A percentile compares a stretch with the other conserved stretches of the same genome.
phyloP scores from a whole-genome alignment of 2,329 filamentous ascomycete genomes.

The Ciborinia camelliae region DNA sequence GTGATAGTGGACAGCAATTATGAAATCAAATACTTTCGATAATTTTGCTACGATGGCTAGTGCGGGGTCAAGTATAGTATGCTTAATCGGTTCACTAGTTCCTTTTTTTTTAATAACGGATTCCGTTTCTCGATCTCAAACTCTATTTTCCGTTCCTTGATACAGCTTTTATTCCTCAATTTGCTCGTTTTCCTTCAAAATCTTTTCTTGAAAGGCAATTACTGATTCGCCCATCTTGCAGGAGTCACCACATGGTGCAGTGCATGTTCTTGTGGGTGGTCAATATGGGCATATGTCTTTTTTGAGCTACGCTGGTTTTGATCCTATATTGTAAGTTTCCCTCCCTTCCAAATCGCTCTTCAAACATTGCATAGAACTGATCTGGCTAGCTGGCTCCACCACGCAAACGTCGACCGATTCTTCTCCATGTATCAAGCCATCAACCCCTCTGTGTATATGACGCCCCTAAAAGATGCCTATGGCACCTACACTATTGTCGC shows the following conservation, averaged over 20 bases:
- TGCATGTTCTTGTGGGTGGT: slow-evolving; percentile 44
- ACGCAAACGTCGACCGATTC: slow-evolving; percentile 58
- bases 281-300: slow-evolving; percentile 41
- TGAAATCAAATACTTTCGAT: slow-evolving; percentile 40
- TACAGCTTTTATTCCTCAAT: too few species aligned
- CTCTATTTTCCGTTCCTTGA: too few species aligned
- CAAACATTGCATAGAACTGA: background rate
- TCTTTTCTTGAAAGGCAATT: too few species aligned
- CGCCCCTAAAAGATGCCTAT: slow-evolving; percentile 34
- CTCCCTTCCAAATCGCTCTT: background rate
- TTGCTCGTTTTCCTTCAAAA: too few species aligned
- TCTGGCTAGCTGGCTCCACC: slow-evolving; percentile 48
- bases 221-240: too few species aligned
- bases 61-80: slow-evolving; percentile 42
- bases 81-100: too few species aligned
- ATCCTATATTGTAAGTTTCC: slow-evolving; percentile 45
- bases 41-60: slow-evolving; percentile 43
- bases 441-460: slow-evolving; percentile 35
- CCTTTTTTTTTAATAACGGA: too few species aligned
- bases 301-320: slow-evolving; percentile 45
- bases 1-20: slow-evolving; percentile 44
- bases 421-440: slow-evolving; percentile 51
- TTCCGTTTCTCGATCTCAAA: too few species aligned
- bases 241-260: slow-evolving; percentile 45
- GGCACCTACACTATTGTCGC: slow-evolving; percentile 36